Percentiles rank a stretch among this genome's conserved stretches.
These are phyloP conservation scores for Thelonectria discophora DNA, from an alignment of 2,329 filamentous ascomycete genomes.

Conservation along the genomic window DNA sequence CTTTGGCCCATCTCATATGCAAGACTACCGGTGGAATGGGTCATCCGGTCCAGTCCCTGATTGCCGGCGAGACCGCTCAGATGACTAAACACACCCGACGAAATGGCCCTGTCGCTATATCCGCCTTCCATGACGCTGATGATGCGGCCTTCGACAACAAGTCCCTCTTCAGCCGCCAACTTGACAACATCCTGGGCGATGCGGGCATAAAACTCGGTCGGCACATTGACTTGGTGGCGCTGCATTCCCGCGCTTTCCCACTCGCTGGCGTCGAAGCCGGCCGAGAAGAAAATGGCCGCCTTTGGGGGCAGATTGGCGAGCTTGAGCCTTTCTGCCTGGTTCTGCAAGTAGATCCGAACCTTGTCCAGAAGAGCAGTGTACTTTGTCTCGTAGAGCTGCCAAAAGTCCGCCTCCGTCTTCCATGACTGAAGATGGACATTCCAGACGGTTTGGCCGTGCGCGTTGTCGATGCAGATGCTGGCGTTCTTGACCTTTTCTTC, in stretches of 20 bases:
- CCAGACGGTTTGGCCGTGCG: slow-evolving; percentile 94
- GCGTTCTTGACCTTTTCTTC: slow-evolving; percentile 93
- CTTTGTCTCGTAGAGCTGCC: slow-evolving; percentile 82
- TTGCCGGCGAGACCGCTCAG: slow-evolving; percentile 79
- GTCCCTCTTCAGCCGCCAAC: slow-evolving; percentile 80
- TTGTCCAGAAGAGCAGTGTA: slow-evolving; percentile 84
- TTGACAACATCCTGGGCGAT: slow-evolving; percentile 87
- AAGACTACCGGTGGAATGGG: slow-evolving; percentile 53
- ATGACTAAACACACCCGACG: slow-evolving; percentile 89
- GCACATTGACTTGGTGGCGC: slow-evolving; percentile 92
- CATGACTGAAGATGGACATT: slow-evolving; percentile 93
- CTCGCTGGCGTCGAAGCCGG: slow-evolving; percentile 96
- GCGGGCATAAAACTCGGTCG: slow-evolving; percentile 93
- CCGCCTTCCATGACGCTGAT: slow-evolving; percentile 96
- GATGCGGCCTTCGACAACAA: slow-evolving; percentile 81
- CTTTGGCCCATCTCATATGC: slow-evolving; percentile 67
- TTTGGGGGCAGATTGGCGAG: slow-evolving; percentile 71
- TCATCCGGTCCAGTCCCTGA: slow-evolving; percentile 52
- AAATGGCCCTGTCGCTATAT: slow-evolving; percentile 91
- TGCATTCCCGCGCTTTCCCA: slow-evolving; percentile 95
- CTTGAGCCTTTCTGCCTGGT: slow-evolving; percentile 73
- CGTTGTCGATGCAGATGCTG: slow-evolving; percentile 92
- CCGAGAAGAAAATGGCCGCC: slow-evolving; percentile 92
- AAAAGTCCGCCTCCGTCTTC: slow-evolving; percentile 86
- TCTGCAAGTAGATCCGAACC: slow-evolving; percentile 77